Evolutionary conservation across 2,329 filamentous ascomycete genomes (phyloP), one percentile per base, ranked within the genome.

Genomic region (Fusarium sp.): DNA sequence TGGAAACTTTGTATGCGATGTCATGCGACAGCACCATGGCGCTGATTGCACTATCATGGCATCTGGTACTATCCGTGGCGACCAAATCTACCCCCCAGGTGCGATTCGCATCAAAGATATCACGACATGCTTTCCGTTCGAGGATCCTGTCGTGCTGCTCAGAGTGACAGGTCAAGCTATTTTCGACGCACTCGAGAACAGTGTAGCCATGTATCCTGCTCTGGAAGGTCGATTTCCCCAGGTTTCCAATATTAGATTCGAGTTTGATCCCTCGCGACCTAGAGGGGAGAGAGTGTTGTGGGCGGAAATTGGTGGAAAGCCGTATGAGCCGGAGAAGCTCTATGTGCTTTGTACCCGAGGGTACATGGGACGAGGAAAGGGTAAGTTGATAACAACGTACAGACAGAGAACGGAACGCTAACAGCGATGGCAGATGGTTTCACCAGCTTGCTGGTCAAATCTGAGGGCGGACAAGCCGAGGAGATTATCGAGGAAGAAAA

Each of bases 61-160:
- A 0, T 88, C 92, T 0, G 94, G 94, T 0, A 97, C 94, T 0
- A 94, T 97, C 58, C 89, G 94, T 18, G 94, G 94, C 3, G 94
- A 97, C 77, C 93, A 96, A 80, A 91, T 97, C 36, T 97, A 97
- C 76, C 90, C 94, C 0, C 93, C 94, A 0, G 94, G 94, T 0
- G 85, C 94, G 0, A 83, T 97, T 12, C 86, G 91, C 29, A 83
- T 97, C 65, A 93, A 93, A 77, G 94, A 97, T 76, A 89, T 97
- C n/a, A 89, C 94, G 63, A 93, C 93, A 55, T 97, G 94, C 78
- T 97, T 97, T 74, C 95, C 95, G 0, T 97, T 98, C 75, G 94
- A 97, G 78, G 94, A 97, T 71, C 94, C 94, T 0, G 92, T 95
- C 3, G 92, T 97, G 1, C 89, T 97, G 7, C 84, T 97, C 66